A percentile compares a stretch with the other conserved stretches of the same genome.
These are phyloP conservation scores for Ceratopteris richardii DNA, from an alignment of 75 land plant genomes.

Conservation along the genomic window DNA sequence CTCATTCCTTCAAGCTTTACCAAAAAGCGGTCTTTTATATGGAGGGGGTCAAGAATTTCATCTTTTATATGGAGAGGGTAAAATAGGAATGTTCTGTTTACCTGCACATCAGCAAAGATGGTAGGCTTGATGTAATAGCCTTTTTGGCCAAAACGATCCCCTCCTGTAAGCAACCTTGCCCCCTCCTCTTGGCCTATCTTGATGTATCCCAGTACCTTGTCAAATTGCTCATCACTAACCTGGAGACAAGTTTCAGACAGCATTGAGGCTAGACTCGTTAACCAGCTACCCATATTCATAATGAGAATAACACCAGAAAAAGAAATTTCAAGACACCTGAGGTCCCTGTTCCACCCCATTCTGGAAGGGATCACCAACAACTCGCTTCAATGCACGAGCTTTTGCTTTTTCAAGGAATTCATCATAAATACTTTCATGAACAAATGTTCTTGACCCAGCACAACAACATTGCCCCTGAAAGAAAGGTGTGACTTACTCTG, in stretches of 20 bases:
- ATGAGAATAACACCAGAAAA: background rate
- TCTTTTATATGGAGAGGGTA: background rate
- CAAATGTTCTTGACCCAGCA: conserved; percentile 93
- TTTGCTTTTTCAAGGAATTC: conserved; percentile 85
- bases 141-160: conserved; percentile 52
- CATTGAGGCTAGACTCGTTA: background rate
- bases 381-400: conserved; percentile 61
- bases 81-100: background rate
- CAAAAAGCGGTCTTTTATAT: background rate
- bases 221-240: conserved; percentile 73
- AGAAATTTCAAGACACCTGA: too few relatives aligned
- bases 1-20: background rate
- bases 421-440: conserved; percentile 83
- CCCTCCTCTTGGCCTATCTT: conserved; percentile 59
- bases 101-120: conserved; percentile 79
- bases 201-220: conserved; percentile 66
- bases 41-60: background rate
- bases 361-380: conserved; percentile 92
- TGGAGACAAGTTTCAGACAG: conserved; percentile 7
- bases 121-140: conserved; percentile 89
- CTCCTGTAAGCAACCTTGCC: conserved; percentile 82
- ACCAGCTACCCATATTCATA: background rate
- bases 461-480: conserved; percentile 88
- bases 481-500: background rate
- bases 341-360: conserved; percentile 86